Base-by-base conservation (phyloP, 2,329 filamentous ascomycete genomes). In the Pseudocercospora pini-densiflorae region DNA sequence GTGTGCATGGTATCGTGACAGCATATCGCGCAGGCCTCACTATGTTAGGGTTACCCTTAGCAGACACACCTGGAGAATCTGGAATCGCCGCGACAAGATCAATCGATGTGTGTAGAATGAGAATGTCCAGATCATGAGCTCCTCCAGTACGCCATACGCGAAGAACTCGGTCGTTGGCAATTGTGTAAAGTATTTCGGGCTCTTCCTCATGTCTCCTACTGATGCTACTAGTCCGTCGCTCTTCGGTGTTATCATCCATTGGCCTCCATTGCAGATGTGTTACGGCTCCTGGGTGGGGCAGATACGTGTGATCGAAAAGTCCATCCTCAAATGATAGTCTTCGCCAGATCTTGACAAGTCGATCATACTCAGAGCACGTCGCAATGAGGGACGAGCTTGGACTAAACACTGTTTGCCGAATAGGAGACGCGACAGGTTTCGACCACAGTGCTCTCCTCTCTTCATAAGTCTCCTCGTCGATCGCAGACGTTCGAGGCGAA, bases 271-370 rank as follows among this genome's bases (percentile, higher is more conserved):
- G 90, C 66, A 97, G 81, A 66, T 88, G 89, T 2, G 92, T 94
- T n/a, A 99, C 89, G 0, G 90, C 81, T 27, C 87, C 85, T 0
- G 93, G 92, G 77, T 99, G 95, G n/a, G 89, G 85, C 1, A 99
- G 87, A 79, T 98, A 98, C 29, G 90, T 89, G 73, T 97, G 90
- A 74, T 98, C 94, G 79, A 98, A 98, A 64, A 91, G 87, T 45
- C 93, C 90, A 72, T 96, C 91, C 65, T 93, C 93, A 76, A 94
- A 97, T 8, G 91, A 91, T 24, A 97, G 82, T 61, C 94, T 87
- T 69, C 93, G 88, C 95, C 96, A 99, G 73, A 98, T 87, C 80
- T 99, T 98, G 71, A 97, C 89, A 21, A 98, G 82, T 60, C 90
- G 86, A 78, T 98, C 95, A 76, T 92, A 88, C 59, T 85, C 83